These are phyloP conservation scores for Boletus rubropictus DNA, from an alignment of 768 basidiomycete genomes.

Conservation along the genomic window DNA sequence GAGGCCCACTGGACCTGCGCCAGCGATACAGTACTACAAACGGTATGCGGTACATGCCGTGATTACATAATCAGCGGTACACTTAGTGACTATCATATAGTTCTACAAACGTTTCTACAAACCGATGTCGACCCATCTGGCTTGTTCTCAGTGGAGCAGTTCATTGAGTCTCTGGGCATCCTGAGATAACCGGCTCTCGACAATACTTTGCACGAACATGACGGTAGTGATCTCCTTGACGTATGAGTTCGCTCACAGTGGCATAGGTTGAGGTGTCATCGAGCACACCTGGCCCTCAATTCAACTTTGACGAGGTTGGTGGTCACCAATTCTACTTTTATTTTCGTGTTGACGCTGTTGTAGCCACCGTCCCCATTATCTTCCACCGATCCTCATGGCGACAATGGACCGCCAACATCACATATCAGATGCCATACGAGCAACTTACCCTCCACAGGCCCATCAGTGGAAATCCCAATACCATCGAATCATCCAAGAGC, in stretches of 20 bases:
- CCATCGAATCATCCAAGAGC: not conserved
- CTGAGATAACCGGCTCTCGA: not conserved
- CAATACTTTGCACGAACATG: not conserved
- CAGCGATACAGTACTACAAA: too few species aligned
- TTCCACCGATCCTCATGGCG: not conserved
- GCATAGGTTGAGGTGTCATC: not conserved
- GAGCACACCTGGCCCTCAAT: not conserved
- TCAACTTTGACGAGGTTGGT: not conserved
- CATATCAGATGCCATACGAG: too few species aligned
- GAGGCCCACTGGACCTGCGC: too few species aligned
- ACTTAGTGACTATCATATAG: too few species aligned
- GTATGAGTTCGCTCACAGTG: not conserved
- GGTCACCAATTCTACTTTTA: not conserved
- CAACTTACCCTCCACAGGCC: not conserved
- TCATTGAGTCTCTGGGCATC: conserved; percentile 7
- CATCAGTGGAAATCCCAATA: not conserved
- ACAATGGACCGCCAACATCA: too few species aligned
- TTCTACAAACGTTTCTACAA: too few species aligned
- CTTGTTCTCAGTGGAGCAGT: not conserved
- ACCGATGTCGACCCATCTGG: not conserved
- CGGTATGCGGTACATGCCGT: too few species aligned
- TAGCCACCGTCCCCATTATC: not conserved
- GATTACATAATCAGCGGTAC: too few species aligned
- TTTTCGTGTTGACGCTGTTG: not conserved
- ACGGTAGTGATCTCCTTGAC: not conserved